Percentiles rank a stretch among this genome's conserved stretches.
These are phyloP conservation scores for Phytophthora agathidicida DNA, from an alignment of 352 stramenopile genomes.

Conservation along the genomic window DNA sequence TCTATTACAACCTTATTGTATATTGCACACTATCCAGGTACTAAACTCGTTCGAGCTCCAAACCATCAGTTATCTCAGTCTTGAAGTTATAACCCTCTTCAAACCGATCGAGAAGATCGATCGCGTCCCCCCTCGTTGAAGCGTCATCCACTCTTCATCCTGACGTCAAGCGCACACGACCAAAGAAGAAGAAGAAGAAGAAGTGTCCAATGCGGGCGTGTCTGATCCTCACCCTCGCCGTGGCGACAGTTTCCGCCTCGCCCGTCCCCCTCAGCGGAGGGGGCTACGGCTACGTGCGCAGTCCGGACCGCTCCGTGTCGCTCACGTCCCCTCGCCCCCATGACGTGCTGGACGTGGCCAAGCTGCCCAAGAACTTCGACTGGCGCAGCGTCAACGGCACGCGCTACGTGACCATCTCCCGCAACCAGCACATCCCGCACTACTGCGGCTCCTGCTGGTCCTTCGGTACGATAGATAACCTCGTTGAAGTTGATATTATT, in stretches of 20 bases:
- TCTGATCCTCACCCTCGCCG: conserved; percentile 13
- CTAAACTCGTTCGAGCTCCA: no score
- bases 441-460: conserved; percentile 92
- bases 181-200: conserved; percentile 11
- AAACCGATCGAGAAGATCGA: conserved; percentile 26
- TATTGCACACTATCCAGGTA: no score
- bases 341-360: conserved; percentile 58
- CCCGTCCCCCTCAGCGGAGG: neutral
- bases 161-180: conserved; percentile 31
- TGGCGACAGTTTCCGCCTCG: conserved; percentile 5
- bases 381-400: conserved; percentile 91
- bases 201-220: conserved; percentile 15
- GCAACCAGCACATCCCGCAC: conserved; percentile 88
- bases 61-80: no score
- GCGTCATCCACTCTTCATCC: conserved; percentile 24
- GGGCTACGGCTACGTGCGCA: conserved; percentile 76
- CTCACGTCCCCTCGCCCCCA: conserved; percentile 71
- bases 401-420: conserved; percentile 82
- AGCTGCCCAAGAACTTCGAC: conserved; percentile 94
- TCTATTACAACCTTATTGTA: neutral
- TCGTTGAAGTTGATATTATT: conserved; percentile 20
- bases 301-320: conserved; percentile 66
- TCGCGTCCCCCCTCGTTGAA: conserved; percentile 18
- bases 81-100: neutral
- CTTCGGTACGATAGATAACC: conserved; percentile 56